Percentiles rank a stretch among this genome's conserved stretches.
Conservation (phyloP, 75 land plant species). For the Ceratopteris richardii region DNA sequence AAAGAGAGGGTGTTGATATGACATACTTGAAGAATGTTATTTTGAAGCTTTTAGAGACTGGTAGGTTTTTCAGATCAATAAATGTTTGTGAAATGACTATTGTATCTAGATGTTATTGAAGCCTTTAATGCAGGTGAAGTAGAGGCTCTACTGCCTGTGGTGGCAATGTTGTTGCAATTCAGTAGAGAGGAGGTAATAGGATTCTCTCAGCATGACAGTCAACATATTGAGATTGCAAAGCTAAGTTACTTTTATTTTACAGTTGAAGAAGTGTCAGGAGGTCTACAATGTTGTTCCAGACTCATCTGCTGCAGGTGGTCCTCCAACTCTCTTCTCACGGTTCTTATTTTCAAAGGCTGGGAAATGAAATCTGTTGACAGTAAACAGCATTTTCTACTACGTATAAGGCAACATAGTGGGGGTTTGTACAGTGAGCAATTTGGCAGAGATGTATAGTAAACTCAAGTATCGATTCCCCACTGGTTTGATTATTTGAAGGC, state of each 20-base stretch:
- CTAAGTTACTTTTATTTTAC: conserved; percentile 11
- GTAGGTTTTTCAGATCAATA: conserved; percentile 36
- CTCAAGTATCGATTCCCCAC: too few species aligned
- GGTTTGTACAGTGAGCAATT: too few species aligned
- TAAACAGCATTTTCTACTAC: too few species aligned
- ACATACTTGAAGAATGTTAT: conserved; percentile 94
- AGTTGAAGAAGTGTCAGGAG: conserved; percentile 75
- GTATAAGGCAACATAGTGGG: too few species aligned
- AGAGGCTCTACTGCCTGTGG: conserved; percentile 89
- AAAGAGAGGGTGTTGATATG: conserved; percentile 86
- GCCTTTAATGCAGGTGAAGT: conserved; percentile 61
- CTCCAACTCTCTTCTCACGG: conserved; percentile 66
- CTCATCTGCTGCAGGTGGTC: conserved; percentile 30
- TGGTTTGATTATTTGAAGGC: too few species aligned
- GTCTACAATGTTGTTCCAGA: conserved; percentile 43
- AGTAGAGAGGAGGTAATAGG: conserved; percentile 87
- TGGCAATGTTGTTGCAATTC: conserved; percentile 84
- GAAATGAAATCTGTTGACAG: conserved; percentile 1
- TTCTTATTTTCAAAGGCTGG: conserved; percentile 33
- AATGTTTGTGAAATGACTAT: neutral
- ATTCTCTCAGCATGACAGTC: neutral
- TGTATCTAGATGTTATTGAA: neutral
- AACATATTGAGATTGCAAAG: neutral
- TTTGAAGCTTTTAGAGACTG: conserved; percentile 87
- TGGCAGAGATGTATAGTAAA: too few species aligned